Percentiles rank a stretch among this genome's conserved stretches.
Evolutionary conservation across 768 basidiomycete genomes (phyloP).

Genomic region (Collybia sordida): DNA sequence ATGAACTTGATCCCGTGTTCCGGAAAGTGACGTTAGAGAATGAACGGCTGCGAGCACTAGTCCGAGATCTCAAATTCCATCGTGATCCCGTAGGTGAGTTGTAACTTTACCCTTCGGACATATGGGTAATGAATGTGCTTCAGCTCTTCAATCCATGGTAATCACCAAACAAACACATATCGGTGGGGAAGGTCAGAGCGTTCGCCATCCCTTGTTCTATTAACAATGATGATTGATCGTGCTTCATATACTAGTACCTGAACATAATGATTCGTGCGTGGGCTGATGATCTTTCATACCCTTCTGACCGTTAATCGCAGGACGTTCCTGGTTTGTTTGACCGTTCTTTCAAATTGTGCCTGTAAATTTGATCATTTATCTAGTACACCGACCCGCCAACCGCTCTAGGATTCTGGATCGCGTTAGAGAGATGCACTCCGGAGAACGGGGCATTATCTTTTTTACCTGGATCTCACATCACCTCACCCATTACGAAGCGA

Average conservation of each 20-base stretch:
- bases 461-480: slow-evolving; percentile 86
- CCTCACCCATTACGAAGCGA: slow-evolving; percentile 72
- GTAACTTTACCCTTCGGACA: neutral
- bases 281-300: neutral
- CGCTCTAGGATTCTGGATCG: slow-evolving; percentile 96
- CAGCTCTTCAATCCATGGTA: slow-evolving; percentile 91
- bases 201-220: neutral
- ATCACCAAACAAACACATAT: slow-evolving; percentile 95
- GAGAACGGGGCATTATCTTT: slow-evolving; percentile 86
- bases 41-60: slow-evolving; percentile 63
- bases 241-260: slow-evolving; percentile 55
- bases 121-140: neutral
- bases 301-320: slow-evolving; percentile 30
- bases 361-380: neutral
- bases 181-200: slow-evolving; percentile 77
- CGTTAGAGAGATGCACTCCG: slow-evolving; percentile 83
- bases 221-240: neutral
- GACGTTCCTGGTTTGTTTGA: slow-evolving; percentile 65
- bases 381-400: slow-evolving; percentile 91
- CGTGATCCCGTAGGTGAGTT: slow-evolving; percentile 76
- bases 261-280: slow-evolving; percentile 91
- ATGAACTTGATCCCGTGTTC: slow-evolving; percentile 83
- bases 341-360: neutral
- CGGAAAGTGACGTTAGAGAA: slow-evolving; percentile 80
- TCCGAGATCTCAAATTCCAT: slow-evolving; percentile 79